Base-by-base conservation (phyloP, 2,329 filamentous ascomycete species). In the Daldinia sp. region DNA sequence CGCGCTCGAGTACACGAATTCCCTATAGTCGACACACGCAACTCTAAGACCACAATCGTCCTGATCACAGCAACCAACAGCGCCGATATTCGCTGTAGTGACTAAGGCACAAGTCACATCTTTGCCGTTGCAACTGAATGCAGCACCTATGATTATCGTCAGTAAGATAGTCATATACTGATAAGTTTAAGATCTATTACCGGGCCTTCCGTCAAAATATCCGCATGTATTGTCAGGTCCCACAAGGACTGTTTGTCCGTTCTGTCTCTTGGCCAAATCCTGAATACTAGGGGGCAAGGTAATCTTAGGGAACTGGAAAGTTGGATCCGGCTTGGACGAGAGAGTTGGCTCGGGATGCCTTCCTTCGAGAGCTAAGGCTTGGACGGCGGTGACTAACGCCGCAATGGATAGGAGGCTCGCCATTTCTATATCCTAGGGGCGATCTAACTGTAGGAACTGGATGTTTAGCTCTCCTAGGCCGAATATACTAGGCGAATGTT, bases 221-320 rank as follows among this genome's bases (percentile, higher is more conserved):
- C 85, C 85, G 65, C 85, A 87, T 0, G 82, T 85, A 67, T 84
- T 84, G 72, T 86, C 84, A 1, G 83, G 82, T 10, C 80, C 85
- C 60, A 83, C 73, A n/a, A 85, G 78, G 30, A 83, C 78, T 0
- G 79, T 82, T 18, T 76, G 65, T n/a, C 67, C 75, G n/a, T 68
- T 70, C 54, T 76, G 74, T 63, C 76, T 78, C 72, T 72, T 78
- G 35, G 76, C 74, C 12, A 81, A 72, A 18, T 80, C 78, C n/a
- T 76, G 74, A 30, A 79, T 60, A 12, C 68, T 74, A 2, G 83
- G 81, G 6, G 80, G 79, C 35, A 75, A 48, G 7, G 84, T 86
- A 30, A 85, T 83, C 66, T 74, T 74, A 4, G 84, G 82, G 4
- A 74, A 74, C 60, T 79, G 71, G 39, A 80, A 80, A 62, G 81